Evolutionary conservation across 495 filamentous ascomycete species (phyloP).

Genomic region (Talaromyces borbonicus): DNA sequence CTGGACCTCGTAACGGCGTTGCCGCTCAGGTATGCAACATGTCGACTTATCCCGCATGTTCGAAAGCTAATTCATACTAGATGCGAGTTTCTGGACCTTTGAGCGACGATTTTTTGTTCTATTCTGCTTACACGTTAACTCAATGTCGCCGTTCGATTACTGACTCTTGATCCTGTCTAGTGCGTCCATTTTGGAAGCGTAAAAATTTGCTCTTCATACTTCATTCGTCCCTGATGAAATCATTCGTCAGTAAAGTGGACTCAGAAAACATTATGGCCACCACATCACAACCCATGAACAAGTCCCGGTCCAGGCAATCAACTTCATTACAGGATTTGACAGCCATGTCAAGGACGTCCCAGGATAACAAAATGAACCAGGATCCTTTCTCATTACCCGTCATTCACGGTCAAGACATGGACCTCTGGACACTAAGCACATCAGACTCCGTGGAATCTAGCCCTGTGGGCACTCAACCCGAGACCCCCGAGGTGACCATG

Average conservation of each 20-base stretch:
- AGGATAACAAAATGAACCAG: conserved; percentile 41
- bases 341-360: conserved; percentile 32
- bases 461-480: conserved; percentile 26
- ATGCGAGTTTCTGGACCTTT: conserved; percentile 3
- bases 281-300: conserved; percentile 25
- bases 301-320: conserved; percentile 24
- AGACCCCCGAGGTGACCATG: conserved; percentile 38
- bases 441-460: conserved; percentile 29
- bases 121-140: conserved; percentile 12
- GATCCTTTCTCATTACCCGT: conserved; percentile 35
- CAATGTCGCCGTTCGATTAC: conserved; percentile 7
- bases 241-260: conserved; percentile 28
- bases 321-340: conserved; percentile 30
- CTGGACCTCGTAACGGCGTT: not conserved
- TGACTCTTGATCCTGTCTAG: conserved; percentile 4
- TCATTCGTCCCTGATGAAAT: conserved; percentile 18
- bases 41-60: not conserved
- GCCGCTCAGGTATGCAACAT: not conserved
- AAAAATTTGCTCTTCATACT: conserved; percentile 7
- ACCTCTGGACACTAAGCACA: conserved; percentile 32
- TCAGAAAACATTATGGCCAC: conserved; percentile 26
- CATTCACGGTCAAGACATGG: conserved; percentile 27
- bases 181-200: conserved; percentile 1
- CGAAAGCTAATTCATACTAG: conserved; percentile 2
- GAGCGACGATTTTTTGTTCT: conserved; percentile 18